These are phyloP conservation scores for Exophiala phaeomuriformis DNA, from an alignment of 2,329 filamentous ascomycete species.

Conservation along the genomic window DNA sequence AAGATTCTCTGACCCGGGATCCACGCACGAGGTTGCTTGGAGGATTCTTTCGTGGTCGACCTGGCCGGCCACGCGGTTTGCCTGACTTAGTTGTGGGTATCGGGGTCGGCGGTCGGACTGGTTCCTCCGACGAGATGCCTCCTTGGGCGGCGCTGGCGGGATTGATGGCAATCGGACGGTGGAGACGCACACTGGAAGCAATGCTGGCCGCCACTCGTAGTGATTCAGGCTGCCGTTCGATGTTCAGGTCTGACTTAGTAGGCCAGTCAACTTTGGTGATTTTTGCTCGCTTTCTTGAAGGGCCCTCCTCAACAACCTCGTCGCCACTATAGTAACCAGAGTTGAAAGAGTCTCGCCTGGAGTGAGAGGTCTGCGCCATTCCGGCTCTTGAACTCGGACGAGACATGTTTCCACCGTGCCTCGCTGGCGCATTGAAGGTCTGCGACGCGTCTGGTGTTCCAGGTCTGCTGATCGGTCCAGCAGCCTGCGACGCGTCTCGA, in stretches of 20 bases:
- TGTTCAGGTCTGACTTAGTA: constrained; percentile 57
- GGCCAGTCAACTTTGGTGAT: constrained; percentile 65
- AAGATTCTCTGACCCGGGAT: constrained; percentile 48
- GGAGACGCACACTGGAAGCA: constrained; percentile 75
- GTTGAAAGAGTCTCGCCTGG: constrained; percentile 34
- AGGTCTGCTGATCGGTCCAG: constrained; percentile 22
- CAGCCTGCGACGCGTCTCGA: constrained; percentile 29
- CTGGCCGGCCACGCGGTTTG: constrained; percentile 23
- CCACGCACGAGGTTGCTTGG: constrained; percentile 53
- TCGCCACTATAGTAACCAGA: constrained; percentile 66
- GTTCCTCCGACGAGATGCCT: constrained; percentile 35
- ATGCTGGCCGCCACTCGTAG: constrained; percentile 86
- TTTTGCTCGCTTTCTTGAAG: constrained; percentile 70
- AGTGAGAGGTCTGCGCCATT: constrained; percentile 33
- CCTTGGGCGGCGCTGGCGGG: constrained; percentile 29
- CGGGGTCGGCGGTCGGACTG: constrained; percentile 42
- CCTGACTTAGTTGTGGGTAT: constrained; percentile 31
- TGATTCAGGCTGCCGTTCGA: constrained; percentile 69
- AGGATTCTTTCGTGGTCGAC: constrained; percentile 25
- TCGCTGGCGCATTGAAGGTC: constrained; percentile 10
- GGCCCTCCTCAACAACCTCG: constrained; percentile 51
- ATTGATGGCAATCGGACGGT: constrained; percentile 60
- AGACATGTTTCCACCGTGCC: constrained; percentile 14
- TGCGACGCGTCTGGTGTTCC: constrained; percentile 20
- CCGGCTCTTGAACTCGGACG: constrained; percentile 23